Evolutionary conservation across 2,329 filamentous ascomycete genomes (phyloP), one percentile per base, ranked within the genome.

Genomic region (Colletotrichum sp.): DNA sequence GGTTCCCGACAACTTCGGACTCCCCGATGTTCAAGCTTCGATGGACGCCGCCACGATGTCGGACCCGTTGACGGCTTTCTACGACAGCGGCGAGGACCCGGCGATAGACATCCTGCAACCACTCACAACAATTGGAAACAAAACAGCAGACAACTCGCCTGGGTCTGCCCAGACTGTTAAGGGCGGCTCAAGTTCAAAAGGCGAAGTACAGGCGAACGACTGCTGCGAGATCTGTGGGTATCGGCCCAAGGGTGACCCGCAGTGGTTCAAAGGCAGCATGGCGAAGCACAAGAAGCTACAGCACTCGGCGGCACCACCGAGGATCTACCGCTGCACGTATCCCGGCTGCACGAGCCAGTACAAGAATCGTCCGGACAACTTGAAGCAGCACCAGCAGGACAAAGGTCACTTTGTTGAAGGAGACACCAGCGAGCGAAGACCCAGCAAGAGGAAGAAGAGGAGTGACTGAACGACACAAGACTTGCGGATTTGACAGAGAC

Each of bases 241-340:
- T 80, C 84, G 87, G 12, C 89, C 89, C 2, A 89, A 87, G 75
- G 89, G 89, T 6, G 85, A 89, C 63, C 88, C 89, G n/a, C 84
- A 87, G 72, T 90, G 89, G 89, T 90, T 90, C 78, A 86, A 86
- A 58, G 88, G 88, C 8, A 90, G 87, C 78, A 89, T 91, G 88
- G 85, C 88, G 63, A 91, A 90, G 79, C 89, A 91, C 78, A 89
- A 84, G 82, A 89, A 87, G 78, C 81, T 87, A 72, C 86, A 89
- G 79, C 89, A 91, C 80, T 86, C 87, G 64, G 81, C 81, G 15
- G 84, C 82, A 4, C 87, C 87, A 43, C 86, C 87, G 9, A 83
- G 84, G 73, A 88, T 90, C 58, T 91, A 88, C 80, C 84, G 84
- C 73, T 91, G 89, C 75, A 84, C 85, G 4, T 90, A 79, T 63